Percentiles rank a stretch among this genome's conserved stretches.
Evolutionary conservation across 805 yeast species (phyloP).

Genomic region (Nakazawaea wickerhamii): DNA sequence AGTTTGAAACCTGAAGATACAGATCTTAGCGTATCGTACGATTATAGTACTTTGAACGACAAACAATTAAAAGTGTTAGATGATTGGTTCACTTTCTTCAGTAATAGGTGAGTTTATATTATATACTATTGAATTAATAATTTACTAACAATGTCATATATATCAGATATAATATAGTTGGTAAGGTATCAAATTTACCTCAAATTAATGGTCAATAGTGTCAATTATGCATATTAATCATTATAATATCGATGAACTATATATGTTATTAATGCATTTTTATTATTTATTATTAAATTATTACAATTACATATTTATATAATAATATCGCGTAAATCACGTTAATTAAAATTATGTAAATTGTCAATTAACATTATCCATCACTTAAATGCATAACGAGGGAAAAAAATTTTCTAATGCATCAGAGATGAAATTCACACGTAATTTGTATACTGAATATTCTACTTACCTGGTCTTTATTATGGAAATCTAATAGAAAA

Average conservation of each 20-base stretch:
- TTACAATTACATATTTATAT: not conserved
- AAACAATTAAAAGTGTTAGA: constrained; percentile 57
- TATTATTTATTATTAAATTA: not conserved
- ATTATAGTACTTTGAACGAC: constrained; percentile 46
- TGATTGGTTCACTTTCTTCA: constrained; percentile 69
- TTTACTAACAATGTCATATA: not conserved
- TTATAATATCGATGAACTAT: too few species aligned
- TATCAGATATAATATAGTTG: constrained; percentile 42
- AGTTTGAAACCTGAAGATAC: constrained; percentile 52
- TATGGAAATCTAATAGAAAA: too few species aligned
- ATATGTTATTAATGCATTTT: too few species aligned
- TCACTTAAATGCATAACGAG: too few species aligned
- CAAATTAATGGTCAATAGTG: not conserved
- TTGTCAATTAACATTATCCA: too few species aligned
- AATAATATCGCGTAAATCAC: not conserved
- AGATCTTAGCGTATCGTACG: constrained; percentile 37
- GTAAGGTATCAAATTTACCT: constrained; percentile 28
- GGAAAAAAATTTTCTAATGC: too few species aligned
- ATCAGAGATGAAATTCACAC: too few species aligned
- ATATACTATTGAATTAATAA: constrained; percentile 16
- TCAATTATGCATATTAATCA: not conserved
- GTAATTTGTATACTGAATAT: too few species aligned
- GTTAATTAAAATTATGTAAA: too few species aligned
- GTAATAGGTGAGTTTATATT: constrained; percentile 30
- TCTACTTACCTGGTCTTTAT: too few species aligned